Evolutionary conservation across 192 early-diverging fungal genomes (phyloP).

Genomic region (Coemansia guatemalensis): DNA sequence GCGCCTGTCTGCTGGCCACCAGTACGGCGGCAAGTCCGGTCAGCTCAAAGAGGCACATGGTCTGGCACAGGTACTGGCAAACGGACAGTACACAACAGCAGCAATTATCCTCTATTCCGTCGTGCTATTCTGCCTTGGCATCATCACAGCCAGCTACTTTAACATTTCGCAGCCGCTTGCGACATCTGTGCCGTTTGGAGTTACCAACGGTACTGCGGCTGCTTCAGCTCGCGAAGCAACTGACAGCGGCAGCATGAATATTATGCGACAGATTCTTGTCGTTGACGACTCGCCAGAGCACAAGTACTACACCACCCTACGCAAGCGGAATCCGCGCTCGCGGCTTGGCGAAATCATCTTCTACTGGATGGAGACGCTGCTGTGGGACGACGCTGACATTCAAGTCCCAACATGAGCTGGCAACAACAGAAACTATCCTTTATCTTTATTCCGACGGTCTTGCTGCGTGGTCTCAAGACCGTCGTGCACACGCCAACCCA

Average conservation of each 20-base stretch:
- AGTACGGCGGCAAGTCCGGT: constrained; percentile 6
- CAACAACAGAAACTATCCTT: neutral
- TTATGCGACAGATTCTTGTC: constrained; percentile 51
- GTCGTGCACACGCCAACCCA: constrained; percentile 3
- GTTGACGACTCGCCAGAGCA: constrained; percentile 47
- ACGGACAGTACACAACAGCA: constrained; percentile 44
- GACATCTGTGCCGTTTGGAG: constrained; percentile 22
- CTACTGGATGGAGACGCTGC: constrained; percentile 59
- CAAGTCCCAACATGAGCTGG: constrained; percentile 46
- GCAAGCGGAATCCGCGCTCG: constrained; percentile 47
- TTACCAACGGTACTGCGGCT: constrained; percentile 32
- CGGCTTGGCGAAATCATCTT: constrained; percentile 51
- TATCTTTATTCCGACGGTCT: constrained; percentile 1
- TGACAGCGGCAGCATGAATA: constrained; percentile 29
- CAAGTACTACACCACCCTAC: constrained; percentile 46
- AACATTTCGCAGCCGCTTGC: constrained; percentile 41
- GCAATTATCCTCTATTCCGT: constrained; percentile 51
- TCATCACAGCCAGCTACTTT: constrained; percentile 52
- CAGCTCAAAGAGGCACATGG: constrained; percentile 15
- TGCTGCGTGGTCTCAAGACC: neutral
- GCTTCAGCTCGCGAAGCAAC: constrained; percentile 12
- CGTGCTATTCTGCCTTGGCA: constrained; percentile 51
- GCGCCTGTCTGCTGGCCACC: constrained; percentile 4
- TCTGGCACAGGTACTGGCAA: constrained; percentile 28
- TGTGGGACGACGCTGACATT: constrained; percentile 48